Percentiles rank a stretch among this genome's conserved stretches.
Conservation (phyloP, 257 asterid genomes). For the Scutellaria galericulata region DNA sequence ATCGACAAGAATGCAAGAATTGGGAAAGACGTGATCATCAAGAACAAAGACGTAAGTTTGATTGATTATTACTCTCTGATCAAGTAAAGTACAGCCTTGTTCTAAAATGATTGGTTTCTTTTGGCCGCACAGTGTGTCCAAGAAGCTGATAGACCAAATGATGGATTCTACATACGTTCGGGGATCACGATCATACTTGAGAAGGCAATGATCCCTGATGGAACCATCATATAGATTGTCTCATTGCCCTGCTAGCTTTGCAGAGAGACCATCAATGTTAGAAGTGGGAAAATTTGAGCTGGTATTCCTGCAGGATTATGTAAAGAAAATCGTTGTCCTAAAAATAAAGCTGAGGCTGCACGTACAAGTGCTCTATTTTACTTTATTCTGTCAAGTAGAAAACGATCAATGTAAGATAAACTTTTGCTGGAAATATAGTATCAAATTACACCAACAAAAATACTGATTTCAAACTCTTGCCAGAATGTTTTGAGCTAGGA, state of each 20-base stretch:
- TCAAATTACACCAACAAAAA: too few species aligned
- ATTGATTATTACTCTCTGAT: not conserved
- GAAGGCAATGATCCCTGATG: constrained; percentile 82
- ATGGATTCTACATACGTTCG: constrained; percentile 85
- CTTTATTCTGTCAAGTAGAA: constrained; percentile 7
- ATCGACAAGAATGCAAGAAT: constrained; percentile 93
- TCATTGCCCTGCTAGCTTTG: not conserved
- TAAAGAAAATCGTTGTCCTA: not conserved
- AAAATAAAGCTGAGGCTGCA: constrained; percentile 31
- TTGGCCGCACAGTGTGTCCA: constrained; percentile 62
- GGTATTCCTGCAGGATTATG: not conserved
- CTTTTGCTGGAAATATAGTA: not conserved
- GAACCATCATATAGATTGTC: constrained; percentile 60
- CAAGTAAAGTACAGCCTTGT: not conserved
- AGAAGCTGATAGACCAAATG: constrained; percentile 79
- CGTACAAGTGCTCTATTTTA: not conserved
- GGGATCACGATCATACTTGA: constrained; percentile 73
- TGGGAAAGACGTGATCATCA: constrained; percentile 81
- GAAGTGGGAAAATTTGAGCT: not conserved
- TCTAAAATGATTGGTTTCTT: not conserved
- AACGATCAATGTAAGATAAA: constrained; percentile 24
- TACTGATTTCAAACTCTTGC: not conserved
- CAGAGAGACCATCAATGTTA: not conserved
- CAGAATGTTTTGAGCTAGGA: too few species aligned
- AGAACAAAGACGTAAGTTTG: constrained; percentile 82